Percentiles rank a stretch among this genome's conserved stretches.
phyloP scores from a whole-genome alignment of 345 rosid species.

The Corymbia maculata region DNA sequence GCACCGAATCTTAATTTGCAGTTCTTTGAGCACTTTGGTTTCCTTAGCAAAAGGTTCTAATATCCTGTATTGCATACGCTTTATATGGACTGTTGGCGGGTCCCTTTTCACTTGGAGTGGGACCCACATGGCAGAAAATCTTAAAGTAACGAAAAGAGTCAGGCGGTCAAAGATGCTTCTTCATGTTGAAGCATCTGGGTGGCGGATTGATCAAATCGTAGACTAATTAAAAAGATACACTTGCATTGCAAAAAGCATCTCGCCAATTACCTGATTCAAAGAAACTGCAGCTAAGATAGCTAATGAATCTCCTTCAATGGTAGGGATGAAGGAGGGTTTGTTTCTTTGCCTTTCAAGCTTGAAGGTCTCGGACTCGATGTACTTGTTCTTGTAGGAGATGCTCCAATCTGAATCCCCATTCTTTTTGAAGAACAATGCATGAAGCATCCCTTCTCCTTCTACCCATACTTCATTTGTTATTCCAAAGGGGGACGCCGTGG shows the following conservation, averaged over 20 bases:
- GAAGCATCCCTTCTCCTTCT: conserved; percentile 52
- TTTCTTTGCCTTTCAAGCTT: conserved; percentile 19
- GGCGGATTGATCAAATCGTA: not conserved
- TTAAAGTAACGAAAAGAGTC: not conserved
- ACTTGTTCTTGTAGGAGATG: conserved; percentile 22
- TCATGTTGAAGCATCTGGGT: not conserved
- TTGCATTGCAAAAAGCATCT: not conserved
- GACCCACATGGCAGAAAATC: too few relatives aligned
- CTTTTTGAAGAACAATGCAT: conserved; percentile 28
- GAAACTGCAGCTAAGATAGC: not conserved
- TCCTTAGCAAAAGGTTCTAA: not conserved
- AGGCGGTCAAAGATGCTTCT: not conserved
- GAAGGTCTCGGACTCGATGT: conserved; percentile 24
- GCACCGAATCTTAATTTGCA: not conserved
- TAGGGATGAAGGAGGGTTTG: conserved; percentile 24
- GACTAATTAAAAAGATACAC: too few relatives aligned
- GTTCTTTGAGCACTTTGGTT: not conserved
- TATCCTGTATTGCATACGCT: not conserved
- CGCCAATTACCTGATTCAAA: not conserved
- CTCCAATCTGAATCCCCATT: conserved; percentile 14
- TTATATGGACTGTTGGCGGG: not conserved
- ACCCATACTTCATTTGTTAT: conserved; percentile 21
- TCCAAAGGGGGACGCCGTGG: conserved; percentile 18
- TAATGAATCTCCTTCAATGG: conserved; percentile 20
- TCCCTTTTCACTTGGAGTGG: too few relatives aligned